Evolutionary conservation across 345 rosid species (phyloP), one percentile per base, ranked within the genome.

Genomic region (Rubroshorea leprosula): DNA sequence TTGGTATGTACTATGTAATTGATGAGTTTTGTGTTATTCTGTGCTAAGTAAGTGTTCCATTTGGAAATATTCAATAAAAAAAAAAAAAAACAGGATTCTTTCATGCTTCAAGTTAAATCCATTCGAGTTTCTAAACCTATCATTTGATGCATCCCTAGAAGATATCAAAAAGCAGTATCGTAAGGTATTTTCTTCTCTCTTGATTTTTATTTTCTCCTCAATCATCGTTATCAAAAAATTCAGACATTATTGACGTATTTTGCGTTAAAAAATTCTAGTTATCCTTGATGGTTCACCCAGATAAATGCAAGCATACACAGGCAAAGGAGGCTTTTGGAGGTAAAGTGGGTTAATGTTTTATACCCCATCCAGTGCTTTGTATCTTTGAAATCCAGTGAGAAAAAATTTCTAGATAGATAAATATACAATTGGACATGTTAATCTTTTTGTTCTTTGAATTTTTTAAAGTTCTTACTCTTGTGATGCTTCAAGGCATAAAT

Each of bases 301-400:
- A 93, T 61, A 93, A 93, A 76, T 93, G 97, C 84, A 89, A 93
- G 79, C 97, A 93, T 75, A 96, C 94, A 14, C 93, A 83, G 72
- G 96, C 99, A 25, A 89, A 93, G 68, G 99, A 93, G 78, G 99
- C 99, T 49, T 93, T 93, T 78, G 90, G 74, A 70, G 97, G 99
- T 89, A 69, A 51, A n/a, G 45, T 48, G 18, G 54, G 16, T 21
- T 48, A 48, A 13, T 21, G 23, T 11, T 38, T 38, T 61, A 38
- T 41, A 17, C 23, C 31, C 11, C 22, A 38, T 9, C 20, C 14
- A 23, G 23, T 23, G 51, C 21, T 18, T 26, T 48, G 1, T 21
- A 47, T 57, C 18, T 26, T 13, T 38, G 46, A 57, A 18, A 18
- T 22, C 11, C 12, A n/a, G 45, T 57, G 0, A 24, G 5, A 45